Evolutionary conservation across 495 filamentous ascomycete species (phyloP), one percentile per base, ranked within the genome.

Genomic region (Talaromyces proteolyticus): DNA sequence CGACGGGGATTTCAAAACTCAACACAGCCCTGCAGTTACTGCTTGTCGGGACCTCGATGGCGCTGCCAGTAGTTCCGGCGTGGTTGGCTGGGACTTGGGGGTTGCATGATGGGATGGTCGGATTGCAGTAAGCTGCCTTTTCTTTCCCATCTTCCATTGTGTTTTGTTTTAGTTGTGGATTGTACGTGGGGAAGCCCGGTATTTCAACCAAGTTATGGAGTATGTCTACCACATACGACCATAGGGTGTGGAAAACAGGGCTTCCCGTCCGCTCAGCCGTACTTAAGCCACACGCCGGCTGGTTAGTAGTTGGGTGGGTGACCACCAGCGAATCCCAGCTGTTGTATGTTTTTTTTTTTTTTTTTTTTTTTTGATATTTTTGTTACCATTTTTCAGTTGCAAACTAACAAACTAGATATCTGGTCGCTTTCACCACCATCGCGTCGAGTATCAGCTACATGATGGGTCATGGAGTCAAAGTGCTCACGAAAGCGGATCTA

Each of bases 1-100:
- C 93, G 0, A 98, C 93, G 0, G 80, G 74, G 14, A 89, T 98
- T 55, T 93, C 87, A 55, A 98, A 98, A 75, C 79, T 85, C 51
- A 95, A 95, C 55, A 95, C 89, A 0, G 84, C 84, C 2, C 59
- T 94, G 59, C 89, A 95, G 65, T 62, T 95, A 29, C 81, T 81
- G 12, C 69, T 95, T 45, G 86, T 95, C 57, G 89, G 88, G 5
- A 71, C 79, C 25, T 89, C 86, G 3, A 91, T 89, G 58, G 80
- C 80, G 1, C 72, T 87, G 50, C 89, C 89, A 5, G 65, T 95
- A 4, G 38, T 90, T 5, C 70, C 75, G 1, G 67, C 75, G 58
- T 53, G 56, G 38, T 52, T 64, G 45, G 58, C 69, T 7, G 65
- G 58, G 38, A 61, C 69, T 6, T 74, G 68, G 68, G 59, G 85